Base-by-base conservation (phyloP, 148 eudicot genomes). In the Rhododendron griersonianum region DNA sequence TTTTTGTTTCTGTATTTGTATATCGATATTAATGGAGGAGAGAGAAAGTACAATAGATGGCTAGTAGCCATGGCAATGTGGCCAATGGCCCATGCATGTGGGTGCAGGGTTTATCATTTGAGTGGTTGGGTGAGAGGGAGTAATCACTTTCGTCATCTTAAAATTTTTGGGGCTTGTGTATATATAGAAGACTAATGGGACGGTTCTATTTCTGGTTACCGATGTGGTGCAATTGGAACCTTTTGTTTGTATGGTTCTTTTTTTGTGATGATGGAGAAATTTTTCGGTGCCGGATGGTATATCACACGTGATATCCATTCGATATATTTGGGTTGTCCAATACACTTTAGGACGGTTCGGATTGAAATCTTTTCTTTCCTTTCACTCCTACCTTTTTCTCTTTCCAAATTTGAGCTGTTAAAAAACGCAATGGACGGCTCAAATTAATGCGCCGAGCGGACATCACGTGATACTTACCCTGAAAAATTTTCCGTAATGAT, bases 241-340 rank as follows among this genome's bases (percentile, higher is more conserved):
- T 51, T 21, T 19, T 50, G n/a, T 76, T 23, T 55, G 37, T 14
- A 0, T 13, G 5, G 14, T 30, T 30, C 65, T 14, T 51, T 16
- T 30, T 18, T 16, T 7, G 2, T 67, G 35, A 67, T 9, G 74
- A n/a, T 9, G 37, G 37, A 35, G 37, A 35, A 35, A 35, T 35
- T 35, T 35, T 35, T 35, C 37, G 37, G 37, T 35, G 37, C 37
- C 37, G 37, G 37, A 2, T 35, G 0, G 41, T 4, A 39, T 39
- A 39, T 5, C 41, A 6, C 41, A 4, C 41, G 0, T 39, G 5
- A 0, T 39, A 39, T 5, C 0, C 0, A 0, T 0, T 39, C 6
- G 41, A 0, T 0, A 5, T 5, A 39, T 39, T 5, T 5, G 41
- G 3, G 6, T 5, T 6, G 41, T 39, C 6, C 6, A 3, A 39